Evolutionary conservation across 768 basidiomycete genomes (phyloP).

Genomic region (Arthromyces matolae): DNA sequence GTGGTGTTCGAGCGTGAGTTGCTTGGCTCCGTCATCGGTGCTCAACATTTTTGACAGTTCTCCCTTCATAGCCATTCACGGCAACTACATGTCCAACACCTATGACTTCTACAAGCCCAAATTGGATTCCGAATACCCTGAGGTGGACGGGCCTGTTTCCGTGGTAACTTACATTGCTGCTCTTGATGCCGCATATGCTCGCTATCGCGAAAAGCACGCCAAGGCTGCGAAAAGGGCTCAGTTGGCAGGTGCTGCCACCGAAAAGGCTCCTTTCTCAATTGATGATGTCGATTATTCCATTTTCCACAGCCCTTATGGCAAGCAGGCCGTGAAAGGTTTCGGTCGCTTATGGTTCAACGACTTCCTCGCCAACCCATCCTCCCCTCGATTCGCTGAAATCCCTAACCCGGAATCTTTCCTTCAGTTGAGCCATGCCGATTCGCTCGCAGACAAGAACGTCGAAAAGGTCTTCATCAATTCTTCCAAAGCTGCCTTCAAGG

Average conservation of each 20-base stretch:
- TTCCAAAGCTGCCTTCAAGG: conserved; percentile 70
- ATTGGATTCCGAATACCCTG: conserved; percentile 91
- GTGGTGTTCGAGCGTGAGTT: conserved; percentile 90
- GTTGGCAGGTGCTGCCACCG: conserved; percentile 34
- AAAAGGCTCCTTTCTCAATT: conserved; percentile 61
- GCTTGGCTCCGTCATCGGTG: neutral
- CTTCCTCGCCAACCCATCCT: conserved; percentile 75
- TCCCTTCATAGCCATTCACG: conserved; percentile 73
- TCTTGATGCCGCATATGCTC: conserved; percentile 83
- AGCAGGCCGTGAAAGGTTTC: conserved; percentile 96
- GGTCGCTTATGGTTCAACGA: conserved; percentile 91
- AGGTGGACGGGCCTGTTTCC: conserved; percentile 95
- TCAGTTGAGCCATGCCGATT: conserved; percentile 60
- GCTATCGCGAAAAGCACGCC: conserved; percentile 79
- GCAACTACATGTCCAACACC: conserved; percentile 94
- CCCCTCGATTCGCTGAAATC: conserved; percentile 65
- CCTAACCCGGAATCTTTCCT: conserved; percentile 71
- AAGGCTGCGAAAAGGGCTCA: conserved; percentile 53
- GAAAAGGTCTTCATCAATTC: conserved; percentile 91
- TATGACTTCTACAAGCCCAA: conserved; percentile 99
- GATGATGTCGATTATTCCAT: conserved; percentile 88
- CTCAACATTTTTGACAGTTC: conserved; percentile 12
- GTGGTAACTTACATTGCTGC: conserved; percentile 94
- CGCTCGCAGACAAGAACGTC: conserved; percentile 89
- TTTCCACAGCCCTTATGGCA: conserved; percentile 98